Base-by-base conservation (phyloP, 1,284 basidiomycete species). In the Trametes hirsuta region DNA sequence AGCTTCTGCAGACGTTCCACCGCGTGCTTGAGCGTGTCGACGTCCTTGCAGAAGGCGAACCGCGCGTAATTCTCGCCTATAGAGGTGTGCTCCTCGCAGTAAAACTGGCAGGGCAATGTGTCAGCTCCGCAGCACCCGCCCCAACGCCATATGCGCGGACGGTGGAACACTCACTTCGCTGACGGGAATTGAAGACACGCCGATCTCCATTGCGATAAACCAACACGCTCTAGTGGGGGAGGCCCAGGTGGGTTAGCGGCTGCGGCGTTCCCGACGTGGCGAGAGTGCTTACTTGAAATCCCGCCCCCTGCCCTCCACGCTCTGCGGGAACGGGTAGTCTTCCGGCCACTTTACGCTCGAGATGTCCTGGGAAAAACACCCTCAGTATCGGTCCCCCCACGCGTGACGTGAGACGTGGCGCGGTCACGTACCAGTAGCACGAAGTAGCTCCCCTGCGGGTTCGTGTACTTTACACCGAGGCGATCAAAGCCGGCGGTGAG, bases 41-140 rank as follows among this genome's bases (percentile, higher is more conserved):
- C 67, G 69, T 97, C 95, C 72, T 97, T 97, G 82, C 95, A 97
- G 80, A 97, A 97, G 1, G 94, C 90, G 73, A 98, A 95, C 52
- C 95, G 86, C 30, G 85, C 88, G 71, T 89, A 97, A 55, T 81
- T 86, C 74, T 95, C 94, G 39, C 95, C 95, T 57, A 97, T 93
- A 51, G 78, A 75, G 44, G 86, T 83, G 72, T 97, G 94, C 59
- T 93, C 90, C 67, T 88, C 82, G 69, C 90, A 93, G 78, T 97
- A 97, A 75, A 97, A 97, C 91, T 95, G 63, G 24, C 30, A 45
- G 21, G 44, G 57, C 15, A 35, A 48, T 25, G 52, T 21, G 49
- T 67, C n/a, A 61, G 53, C 45, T 47, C 21, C 46, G 35, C 35
- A 35, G 24, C 3, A 39, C 21, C 5, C 35, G 25, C 45, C n/a